Evolutionary conservation across 495 filamentous ascomycete genomes (phyloP), one percentile per base, ranked within the genome.

Genomic region (Neurospora sp.): DNA sequence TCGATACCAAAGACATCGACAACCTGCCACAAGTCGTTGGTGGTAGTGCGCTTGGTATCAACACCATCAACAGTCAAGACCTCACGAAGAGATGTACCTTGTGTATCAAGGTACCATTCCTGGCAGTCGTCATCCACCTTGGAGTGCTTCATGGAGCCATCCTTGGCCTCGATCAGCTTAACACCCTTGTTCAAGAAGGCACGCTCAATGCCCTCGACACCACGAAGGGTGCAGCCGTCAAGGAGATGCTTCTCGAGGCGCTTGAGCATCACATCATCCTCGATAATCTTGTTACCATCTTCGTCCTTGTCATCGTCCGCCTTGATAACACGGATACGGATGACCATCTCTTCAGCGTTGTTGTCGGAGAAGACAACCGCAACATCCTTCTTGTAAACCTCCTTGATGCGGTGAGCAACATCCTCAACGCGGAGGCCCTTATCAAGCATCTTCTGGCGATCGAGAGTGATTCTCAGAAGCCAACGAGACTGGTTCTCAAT

Each of bases 341-440:
- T 92, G 69, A 98, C 91, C 79, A 96, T 94, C 78, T 97, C 89
- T 73, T 97, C 95, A 38, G 94, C 95, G 80, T 99, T 99, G 84
- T 98, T 94, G 78, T 99, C 96, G 80, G 93, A 96, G 86, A 97
- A 98, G 61, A 99, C 93, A 48, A 99, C 90, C 12, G 94, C 94
- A 73, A 97, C 85, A 81, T 98, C 94, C 68, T 88, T 89, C n/a
- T 88, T 88, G 78, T 96, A 98, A 39, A 91, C 90, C 71, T 93
- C 88, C 82, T 96, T 96, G 82, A 99, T 93, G 79, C 89, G 90
- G 40, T 86, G 80, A n/a, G 93, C 96, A 75, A 99, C 96, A 76
- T 98, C 94, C 74, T 97, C 91, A 59, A 98, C 93, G 2, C 89
- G 91, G 72, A 99, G 85, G 38, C 91, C 92, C 84, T 98, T 99